These are phyloP conservation scores for Massarina eburnea DNA, from an alignment of 2,329 filamentous ascomycete genomes.

Conservation along the genomic window DNA sequence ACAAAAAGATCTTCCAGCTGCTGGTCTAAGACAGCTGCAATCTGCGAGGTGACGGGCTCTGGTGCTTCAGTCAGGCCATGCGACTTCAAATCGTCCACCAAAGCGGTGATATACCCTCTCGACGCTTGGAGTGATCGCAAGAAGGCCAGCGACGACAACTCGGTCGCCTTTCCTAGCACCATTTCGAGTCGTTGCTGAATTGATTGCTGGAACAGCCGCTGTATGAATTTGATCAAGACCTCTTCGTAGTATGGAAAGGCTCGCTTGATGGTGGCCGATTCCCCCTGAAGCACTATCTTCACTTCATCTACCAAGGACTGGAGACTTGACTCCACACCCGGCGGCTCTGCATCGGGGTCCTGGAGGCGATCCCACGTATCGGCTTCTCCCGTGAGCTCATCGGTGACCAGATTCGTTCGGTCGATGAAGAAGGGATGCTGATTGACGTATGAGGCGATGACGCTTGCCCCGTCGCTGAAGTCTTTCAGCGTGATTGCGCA, in stretches of 20 bases:
- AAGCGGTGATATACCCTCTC: constrained; percentile 78
- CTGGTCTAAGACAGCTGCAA: constrained; percentile 69
- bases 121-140: constrained; percentile 88
- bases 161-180: constrained; percentile 91
- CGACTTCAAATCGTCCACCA: constrained; percentile 90
- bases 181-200: constrained; percentile 95
- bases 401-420: constrained; percentile 83
- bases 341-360: constrained; percentile 89
- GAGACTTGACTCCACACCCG: constrained; percentile 86
- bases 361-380: constrained; percentile 84
- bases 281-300: constrained; percentile 92
- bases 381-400: constrained; percentile 76
- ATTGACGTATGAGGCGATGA: constrained; percentile 95
- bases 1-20: constrained; percentile 68
- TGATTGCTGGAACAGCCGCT: constrained; percentile 95
- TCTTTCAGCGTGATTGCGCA: constrained; percentile 92
- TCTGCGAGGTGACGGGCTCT: constrained; percentile 84
- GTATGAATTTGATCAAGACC: constrained; percentile 88
- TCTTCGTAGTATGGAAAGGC: constrained; percentile 97
- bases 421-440: constrained; percentile 99
- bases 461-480: constrained; percentile 93
- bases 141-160: constrained; percentile 89
- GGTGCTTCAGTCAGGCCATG: constrained; percentile 96
- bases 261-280: constrained; percentile 93
- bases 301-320: constrained; percentile 94